Evolutionary conservation across 225 moss, liverwort and hornwort genomes (phyloP).

Genomic region (Marchantia paleacea): DNA sequence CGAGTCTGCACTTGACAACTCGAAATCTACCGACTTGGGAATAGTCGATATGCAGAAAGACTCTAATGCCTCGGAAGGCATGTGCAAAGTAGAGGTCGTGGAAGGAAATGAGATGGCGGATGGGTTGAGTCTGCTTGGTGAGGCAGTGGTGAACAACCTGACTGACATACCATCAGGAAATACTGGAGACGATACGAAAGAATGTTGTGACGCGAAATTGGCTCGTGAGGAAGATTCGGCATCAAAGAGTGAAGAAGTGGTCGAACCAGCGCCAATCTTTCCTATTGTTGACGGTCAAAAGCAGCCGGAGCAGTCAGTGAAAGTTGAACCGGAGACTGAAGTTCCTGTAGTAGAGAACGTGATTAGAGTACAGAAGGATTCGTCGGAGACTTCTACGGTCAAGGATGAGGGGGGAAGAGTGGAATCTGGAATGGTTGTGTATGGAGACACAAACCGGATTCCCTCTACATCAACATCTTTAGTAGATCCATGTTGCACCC

Average conservation of each 20-base stretch:
- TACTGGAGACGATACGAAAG: constrained; percentile 3
- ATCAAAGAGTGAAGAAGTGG: not conserved
- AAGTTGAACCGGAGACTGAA: constrained; percentile 29
- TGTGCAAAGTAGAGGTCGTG: constrained; percentile 24
- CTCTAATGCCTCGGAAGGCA: constrained; percentile 9
- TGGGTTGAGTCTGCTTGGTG: constrained; percentile 38
- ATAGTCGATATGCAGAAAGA: constrained; percentile 26
- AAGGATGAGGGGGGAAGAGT: constrained; percentile 34
- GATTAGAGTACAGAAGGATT: constrained; percentile 16
- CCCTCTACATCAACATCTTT: constrained; percentile 17
- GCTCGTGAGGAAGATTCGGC: constrained; percentile 29
- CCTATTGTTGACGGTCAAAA: constrained; percentile 9
- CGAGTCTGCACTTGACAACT: constrained; percentile 15
- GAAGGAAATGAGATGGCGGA: constrained; percentile 29
- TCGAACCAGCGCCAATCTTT: not conserved
- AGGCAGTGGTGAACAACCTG: constrained; percentile 30
- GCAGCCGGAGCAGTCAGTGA: constrained; percentile 30
- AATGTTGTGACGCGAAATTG: constrained; percentile 4
- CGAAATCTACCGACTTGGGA: constrained; percentile 33
- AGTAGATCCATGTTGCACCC: constrained; percentile 25
- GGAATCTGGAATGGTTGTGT: constrained; percentile 28
- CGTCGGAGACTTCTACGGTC: constrained; percentile 13
- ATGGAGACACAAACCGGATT: constrained; percentile 23
- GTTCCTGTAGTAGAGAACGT: constrained; percentile 17
- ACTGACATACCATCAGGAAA: constrained; percentile 14